Percentiles rank a stretch among this genome's conserved stretches.
phyloP scores from a whole-genome alignment of 352 stramenopile species.

The Phytophthora chlamydospora region DNA sequence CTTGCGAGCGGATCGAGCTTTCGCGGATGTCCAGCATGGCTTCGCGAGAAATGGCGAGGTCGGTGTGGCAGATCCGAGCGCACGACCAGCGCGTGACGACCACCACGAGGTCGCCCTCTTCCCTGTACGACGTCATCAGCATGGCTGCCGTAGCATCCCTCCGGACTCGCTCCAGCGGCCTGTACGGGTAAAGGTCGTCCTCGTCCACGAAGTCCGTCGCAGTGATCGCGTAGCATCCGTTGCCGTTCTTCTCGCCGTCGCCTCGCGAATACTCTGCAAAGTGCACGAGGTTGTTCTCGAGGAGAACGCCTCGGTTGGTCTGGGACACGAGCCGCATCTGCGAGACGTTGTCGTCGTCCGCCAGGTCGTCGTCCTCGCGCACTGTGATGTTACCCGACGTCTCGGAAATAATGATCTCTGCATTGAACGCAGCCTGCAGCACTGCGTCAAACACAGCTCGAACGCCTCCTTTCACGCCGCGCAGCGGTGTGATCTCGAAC shows the following conservation, averaged over 20 bases:
- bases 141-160: constrained; percentile 44
- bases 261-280: constrained; percentile 33
- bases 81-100: constrained; percentile 35
- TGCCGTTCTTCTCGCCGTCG: constrained; percentile 18
- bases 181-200: constrained; percentile 57
- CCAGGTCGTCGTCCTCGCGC: constrained; percentile 66
- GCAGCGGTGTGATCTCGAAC: constrained; percentile 52
- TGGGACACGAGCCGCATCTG: constrained; percentile 54
- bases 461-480: constrained; percentile 39
- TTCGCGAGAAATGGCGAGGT: constrained; percentile 26
- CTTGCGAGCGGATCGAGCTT: constrained; percentile 23
- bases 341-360: constrained; percentile 38
- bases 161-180: constrained; percentile 39
- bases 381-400: constrained; percentile 65
- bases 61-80: constrained; percentile 29
- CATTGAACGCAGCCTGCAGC: constrained; percentile 54
- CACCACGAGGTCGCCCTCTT: constrained; percentile 26
- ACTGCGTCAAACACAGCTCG: constrained; percentile 55
- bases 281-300: constrained; percentile 43
- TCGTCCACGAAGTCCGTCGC: constrained; percentile 50
- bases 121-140: constrained; percentile 29
- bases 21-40: constrained; percentile 25
- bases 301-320: constrained; percentile 28
- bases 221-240: constrained; percentile 38
- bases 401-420: constrained; percentile 72